These are phyloP conservation scores for Yamadazyma epiphylla DNA, from an alignment of 1,139 yeast genomes.

Conservation along the genomic window DNA sequence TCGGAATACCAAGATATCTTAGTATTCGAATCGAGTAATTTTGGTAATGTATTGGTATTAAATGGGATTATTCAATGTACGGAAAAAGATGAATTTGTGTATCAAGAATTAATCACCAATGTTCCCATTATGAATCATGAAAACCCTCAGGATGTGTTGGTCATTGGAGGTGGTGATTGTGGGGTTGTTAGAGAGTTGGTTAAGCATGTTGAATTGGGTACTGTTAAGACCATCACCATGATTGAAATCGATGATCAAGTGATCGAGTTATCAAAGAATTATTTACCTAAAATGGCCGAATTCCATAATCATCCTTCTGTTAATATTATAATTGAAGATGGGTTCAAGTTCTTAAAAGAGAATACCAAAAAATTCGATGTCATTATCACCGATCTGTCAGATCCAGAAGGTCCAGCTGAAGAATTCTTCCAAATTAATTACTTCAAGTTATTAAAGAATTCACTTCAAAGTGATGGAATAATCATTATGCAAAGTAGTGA, in stretches of 20 bases:
- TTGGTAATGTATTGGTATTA: conserved; percentile 80
- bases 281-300: conserved; percentile 76
- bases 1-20: conserved; percentile 48
- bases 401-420: conserved; percentile 98
- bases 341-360: conserved; percentile 69
- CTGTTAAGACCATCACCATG: conserved; percentile 67
- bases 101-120: conserved; percentile 86
- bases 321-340: conserved; percentile 77
- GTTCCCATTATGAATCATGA: conserved; percentile 75
- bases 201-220: conserved; percentile 54
- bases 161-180: conserved; percentile 94
- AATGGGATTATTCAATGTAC: conserved; percentile 89
- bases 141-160: conserved; percentile 69
- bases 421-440: conserved; percentile 83
- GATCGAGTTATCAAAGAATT: conserved; percentile 68
- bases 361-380: conserved; percentile 58
- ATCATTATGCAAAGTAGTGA: conserved; percentile 92
- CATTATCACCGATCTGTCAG: conserved; percentile 92
- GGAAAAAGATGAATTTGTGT: conserved; percentile 85
- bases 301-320: conserved; percentile 72
- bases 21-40: conserved; percentile 68
- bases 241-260: conserved; percentile 93
- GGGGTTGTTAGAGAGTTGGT: conserved; percentile 84
- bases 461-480: conserved; percentile 70
- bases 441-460: conserved; percentile 66